phyloP scores from a whole-genome alignment of 192 early-diverging fungal genomes.

The Anaeromyces robustus region DNA sequence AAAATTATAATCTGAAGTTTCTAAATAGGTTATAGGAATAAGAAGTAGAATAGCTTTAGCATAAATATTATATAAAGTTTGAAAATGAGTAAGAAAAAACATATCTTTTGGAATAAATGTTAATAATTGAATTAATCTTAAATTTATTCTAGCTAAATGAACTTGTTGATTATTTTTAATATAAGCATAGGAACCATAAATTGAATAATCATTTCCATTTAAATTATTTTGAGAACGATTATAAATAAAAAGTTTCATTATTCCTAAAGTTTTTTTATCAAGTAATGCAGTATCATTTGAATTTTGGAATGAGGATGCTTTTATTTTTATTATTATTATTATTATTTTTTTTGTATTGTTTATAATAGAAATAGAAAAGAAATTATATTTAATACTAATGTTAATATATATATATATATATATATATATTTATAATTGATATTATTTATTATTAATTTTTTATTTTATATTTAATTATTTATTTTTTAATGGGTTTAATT shows the following conservation, averaged over 20 bases:
- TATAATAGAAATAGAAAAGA: no score
- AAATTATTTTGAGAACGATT: background rate
- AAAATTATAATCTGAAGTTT: background rate
- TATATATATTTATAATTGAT: no score
- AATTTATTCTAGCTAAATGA: background rate
- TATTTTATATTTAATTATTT: no score
- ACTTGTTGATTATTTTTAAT: background rate
- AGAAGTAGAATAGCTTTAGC: background rate
- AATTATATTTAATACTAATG: no score
- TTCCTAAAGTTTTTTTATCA: background rate
- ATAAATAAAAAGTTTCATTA: background rate
- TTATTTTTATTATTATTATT: no score
- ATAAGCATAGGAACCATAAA: background rate
- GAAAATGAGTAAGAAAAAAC: background rate
- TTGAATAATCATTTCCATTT: background rate
- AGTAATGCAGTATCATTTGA: background rate
- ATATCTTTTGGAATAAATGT: background rate
- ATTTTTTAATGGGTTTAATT: no score
- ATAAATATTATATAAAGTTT: background rate
- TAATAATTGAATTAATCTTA: background rate
- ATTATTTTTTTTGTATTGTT: no score
- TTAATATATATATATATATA: no score
- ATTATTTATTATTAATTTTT: no score
- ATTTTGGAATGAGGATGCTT: background rate
- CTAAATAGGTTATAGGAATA: background rate